Evolutionary conservation across 371 early-diverging fungal genomes (phyloP), one percentile per base, ranked within the genome.

Genomic region (Mucor irregularis): DNA sequence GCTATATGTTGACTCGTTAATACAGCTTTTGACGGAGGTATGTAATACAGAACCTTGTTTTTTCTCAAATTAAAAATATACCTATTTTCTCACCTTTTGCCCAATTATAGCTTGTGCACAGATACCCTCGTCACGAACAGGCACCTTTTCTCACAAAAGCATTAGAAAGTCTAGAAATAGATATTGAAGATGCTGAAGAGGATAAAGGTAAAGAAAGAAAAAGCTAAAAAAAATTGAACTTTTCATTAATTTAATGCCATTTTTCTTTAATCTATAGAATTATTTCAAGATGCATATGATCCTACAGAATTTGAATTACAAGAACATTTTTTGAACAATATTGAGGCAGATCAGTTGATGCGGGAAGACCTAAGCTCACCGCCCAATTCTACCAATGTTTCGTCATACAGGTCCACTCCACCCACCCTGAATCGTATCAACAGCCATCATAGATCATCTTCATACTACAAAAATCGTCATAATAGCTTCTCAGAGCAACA

Each of bases 41-140:
- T 33, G 13, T 16, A 31, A 40, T 26, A 38, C 30, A 24, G 33
- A 17, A 5, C 0, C 10, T 19, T 19, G 25, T 35, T 31, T 37
- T 40, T 29, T 38, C n/a, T 39, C 2, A n/a, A 45, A 33, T 44
- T 13, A 29, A 31, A 8, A 11, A 52, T 40, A 7, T 13, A n/a
- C n/a, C n/a, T n/a, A 29, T 5, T 10, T 22, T 21, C 9, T 28
- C 19, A 13, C 33, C 39, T 16, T 30, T n/a, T n/a, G n/a, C n/a
- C n/a, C n/a, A n/a, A n/a, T 24, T 21, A 46, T 55, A 59, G 57
- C 46, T 68, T 59, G 31, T 60, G 3, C 60, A 64, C 24, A 40
- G 64, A 39, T 60, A 64, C 47, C 64, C 68, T 34, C 56, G 53
- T 29, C 68, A 64, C 45, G 53, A 53, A 34, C 56, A 57, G 30